Evolutionary conservation across 2,329 filamentous ascomycete genomes (phyloP).

Genomic region (Lojkania enalia): DNA sequence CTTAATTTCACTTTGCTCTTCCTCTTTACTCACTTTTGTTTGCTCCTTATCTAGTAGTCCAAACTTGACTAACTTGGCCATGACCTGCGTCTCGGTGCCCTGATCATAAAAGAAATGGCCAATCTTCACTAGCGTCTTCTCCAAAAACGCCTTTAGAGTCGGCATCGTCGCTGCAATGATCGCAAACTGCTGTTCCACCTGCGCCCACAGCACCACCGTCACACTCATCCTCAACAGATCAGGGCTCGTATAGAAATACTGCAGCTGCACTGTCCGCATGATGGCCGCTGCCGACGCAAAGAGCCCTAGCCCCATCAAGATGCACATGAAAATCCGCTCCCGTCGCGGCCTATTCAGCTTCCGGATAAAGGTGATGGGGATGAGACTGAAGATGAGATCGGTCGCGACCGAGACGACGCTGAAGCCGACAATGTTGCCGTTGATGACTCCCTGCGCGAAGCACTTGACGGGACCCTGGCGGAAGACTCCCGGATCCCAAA

Average conservation of each 20-base stretch:
- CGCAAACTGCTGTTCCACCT: slow-evolving; percentile 30
- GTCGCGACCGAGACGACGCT: slow-evolving; percentile 21
- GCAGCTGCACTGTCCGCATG: slow-evolving; percentile 24
- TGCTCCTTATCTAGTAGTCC: slow-evolving; percentile 15
- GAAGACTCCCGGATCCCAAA: slow-evolving; percentile 28
- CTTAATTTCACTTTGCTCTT: not conserved
- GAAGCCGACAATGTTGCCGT: slow-evolving; percentile 27
- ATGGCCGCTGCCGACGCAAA: slow-evolving; percentile 28
- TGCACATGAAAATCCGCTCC: slow-evolving; percentile 32
- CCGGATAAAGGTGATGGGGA: slow-evolving; percentile 30
- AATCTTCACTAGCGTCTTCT: slow-evolving; percentile 15
- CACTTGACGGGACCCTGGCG: slow-evolving; percentile 15
- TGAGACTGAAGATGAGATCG: slow-evolving; percentile 28
- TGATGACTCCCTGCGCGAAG: slow-evolving; percentile 19
- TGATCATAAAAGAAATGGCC: slow-evolving; percentile 25
- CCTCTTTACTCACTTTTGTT: slow-evolving; percentile 2
- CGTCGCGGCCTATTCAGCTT: slow-evolving; percentile 23
- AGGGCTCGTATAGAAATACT: slow-evolving; percentile 15
- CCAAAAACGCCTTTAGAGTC: slow-evolving; percentile 29
- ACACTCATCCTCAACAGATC: slow-evolving; percentile 29
- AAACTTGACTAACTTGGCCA: slow-evolving; percentile 17
- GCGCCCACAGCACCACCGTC: slow-evolving; percentile 24
- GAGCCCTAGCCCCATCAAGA: slow-evolving; percentile 30
- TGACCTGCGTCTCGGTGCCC: slow-evolving; percentile 17
- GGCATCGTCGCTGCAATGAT: slow-evolving; percentile 34